Evolutionary conservation across 192 early-diverging fungal species (phyloP).

Genomic region (Rhizophagus prolifer): DNA sequence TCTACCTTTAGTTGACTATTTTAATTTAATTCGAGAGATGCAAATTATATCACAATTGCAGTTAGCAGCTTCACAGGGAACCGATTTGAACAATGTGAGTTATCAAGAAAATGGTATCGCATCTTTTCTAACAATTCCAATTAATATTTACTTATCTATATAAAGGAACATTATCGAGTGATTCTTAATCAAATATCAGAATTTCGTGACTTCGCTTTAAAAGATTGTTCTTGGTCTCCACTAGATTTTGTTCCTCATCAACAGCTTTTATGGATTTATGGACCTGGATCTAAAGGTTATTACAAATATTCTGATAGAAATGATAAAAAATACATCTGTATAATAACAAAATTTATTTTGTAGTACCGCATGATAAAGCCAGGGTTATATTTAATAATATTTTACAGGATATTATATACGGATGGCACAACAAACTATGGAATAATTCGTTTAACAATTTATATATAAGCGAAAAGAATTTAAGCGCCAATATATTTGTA

Average conservation of each 20-base stretch:
- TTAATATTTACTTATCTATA: background rate
- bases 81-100: conserved; percentile 8
- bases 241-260: conserved; percentile 66
- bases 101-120: background rate
- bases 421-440: conserved; percentile 57
- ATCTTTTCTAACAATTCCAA: no score
- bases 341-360: background rate
- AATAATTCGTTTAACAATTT: conserved; percentile 44
- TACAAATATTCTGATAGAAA: background rate
- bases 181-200: conserved; percentile 37
- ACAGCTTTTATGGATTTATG: conserved; percentile 63
- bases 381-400: conserved; percentile 40
- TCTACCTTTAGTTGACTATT: conserved; percentile 41
- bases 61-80: background rate
- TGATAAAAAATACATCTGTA: background rate
- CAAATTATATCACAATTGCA: conserved; percentile 44
- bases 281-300: conserved; percentile 37
- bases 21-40: conserved; percentile 50
- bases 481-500: background rate
- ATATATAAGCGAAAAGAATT: background rate
- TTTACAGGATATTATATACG: conserved; percentile 51
- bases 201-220: conserved; percentile 44
- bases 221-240: conserved; percentile 54
- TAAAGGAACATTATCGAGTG: background rate
- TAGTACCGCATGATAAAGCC: conserved; percentile 38